Conservation (phyloP, 176 grass and related monocot species). For the Tillandsia leiboldiana region DNA sequence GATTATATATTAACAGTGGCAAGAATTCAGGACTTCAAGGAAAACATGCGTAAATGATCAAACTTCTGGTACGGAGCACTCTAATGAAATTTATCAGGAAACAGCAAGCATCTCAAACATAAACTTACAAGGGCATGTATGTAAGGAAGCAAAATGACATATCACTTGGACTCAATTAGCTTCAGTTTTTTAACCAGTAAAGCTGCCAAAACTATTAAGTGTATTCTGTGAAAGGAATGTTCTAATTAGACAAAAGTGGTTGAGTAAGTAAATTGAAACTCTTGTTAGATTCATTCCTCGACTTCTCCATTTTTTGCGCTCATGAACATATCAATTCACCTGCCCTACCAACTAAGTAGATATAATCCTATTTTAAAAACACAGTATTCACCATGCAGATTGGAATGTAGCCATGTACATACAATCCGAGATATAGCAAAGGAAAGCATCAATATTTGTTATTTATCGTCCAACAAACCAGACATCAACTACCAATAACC, state of each 20-base stretch:
- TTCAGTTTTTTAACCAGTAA: neutral
- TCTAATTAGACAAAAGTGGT: neutral
- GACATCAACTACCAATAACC: neutral
- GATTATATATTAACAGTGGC: neutral
- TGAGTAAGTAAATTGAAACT: neutral
- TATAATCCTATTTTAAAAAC: no score
- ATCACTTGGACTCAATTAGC: no score
- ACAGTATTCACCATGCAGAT: no score
- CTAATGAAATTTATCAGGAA: neutral
- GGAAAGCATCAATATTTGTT: neutral
- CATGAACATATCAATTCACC: no score
- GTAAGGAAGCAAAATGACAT: no score
- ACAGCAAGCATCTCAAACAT: neutral
- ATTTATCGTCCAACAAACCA: neutral
- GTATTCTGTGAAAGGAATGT: neutral
- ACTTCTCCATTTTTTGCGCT: no score
- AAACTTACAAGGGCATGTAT: neutral
- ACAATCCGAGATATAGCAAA: neutral
- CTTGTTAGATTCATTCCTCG: no score
- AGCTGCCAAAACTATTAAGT: neutral
- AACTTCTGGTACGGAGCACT: neutral
- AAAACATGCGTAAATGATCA: neutral
- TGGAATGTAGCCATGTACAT: no score
- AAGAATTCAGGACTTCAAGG: neutral
- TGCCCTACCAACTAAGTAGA: no score